Base-by-base conservation (phyloP, 352 stramenopile species). In the Phytophthora agathidicida region DNA sequence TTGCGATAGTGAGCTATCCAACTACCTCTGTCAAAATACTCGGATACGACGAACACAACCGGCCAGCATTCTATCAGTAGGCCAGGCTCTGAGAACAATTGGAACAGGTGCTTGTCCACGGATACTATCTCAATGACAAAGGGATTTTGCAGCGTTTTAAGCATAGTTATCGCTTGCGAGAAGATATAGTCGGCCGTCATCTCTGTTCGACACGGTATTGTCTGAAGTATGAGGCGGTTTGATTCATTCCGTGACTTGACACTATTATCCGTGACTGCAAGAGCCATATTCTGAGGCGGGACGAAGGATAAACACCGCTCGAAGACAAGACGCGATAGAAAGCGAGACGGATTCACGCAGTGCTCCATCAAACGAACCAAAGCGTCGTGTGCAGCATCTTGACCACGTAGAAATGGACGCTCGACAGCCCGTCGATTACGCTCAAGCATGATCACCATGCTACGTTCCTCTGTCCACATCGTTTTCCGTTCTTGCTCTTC, bases 51-150 rank as follows among this genome's bases (percentile, higher is more conserved):
- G 43, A 89, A 87, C 9, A 89, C 46, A 3, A 89, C 52, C 0
- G 77, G 79, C 77, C 75, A 88, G 60, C 65, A 83, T 24, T 89
- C 79, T 9, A 88, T 46, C 0, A 91, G 63, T 35, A 88, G 73
- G 0, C 82, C 82, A 11, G 72, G 78, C 23, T 85, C 71, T 4
- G 79, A 69, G 22, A 91, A 91, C 27, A 78, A 65, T 50, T 91
- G 82, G 53, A 79, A 91, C 19, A 46, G 77, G 38, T 89, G 77
- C 27, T 77, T 83, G 23, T 75, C 64, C 3, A 69, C 57, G 1
- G 59, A 65, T 3, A 30, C 28, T 3, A 86, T 42, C 8, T 54
- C 31, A 1, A 36, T 60, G 6, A 89, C 67, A 41, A 83, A 88
- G 4, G 59, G 64, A 28, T 60, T 87, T 22, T 17, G 45, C 3